These are phyloP conservation scores for Nitzschia sp. DNA, from an alignment of 108 stramenopile species.

Conservation along the genomic window DNA sequence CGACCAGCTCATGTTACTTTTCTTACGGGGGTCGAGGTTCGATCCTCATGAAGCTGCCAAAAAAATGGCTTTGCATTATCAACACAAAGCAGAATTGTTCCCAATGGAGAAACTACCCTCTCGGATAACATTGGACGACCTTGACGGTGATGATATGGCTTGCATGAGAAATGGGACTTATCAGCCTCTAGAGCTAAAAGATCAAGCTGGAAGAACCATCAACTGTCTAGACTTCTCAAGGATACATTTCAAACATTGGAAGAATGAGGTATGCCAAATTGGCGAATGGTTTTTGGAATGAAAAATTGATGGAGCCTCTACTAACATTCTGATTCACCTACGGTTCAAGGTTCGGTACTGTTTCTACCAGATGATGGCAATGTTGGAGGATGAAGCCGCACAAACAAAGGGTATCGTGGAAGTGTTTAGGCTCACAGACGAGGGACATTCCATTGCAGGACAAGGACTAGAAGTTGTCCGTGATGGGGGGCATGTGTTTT, in stretches of 20 bases:
- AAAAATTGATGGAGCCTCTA: neutral
- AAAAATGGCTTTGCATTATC: neutral
- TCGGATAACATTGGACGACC: conserved; percentile 5
- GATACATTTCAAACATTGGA: neutral
- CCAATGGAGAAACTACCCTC: neutral
- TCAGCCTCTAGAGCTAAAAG: neutral
- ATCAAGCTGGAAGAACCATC: conserved; percentile 2
- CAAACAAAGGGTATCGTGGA: conserved; percentile 9
- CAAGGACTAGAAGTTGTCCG: neutral
- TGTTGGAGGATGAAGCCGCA: conserved; percentile 7
- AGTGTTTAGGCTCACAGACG: neutral
- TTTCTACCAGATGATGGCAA: conserved; percentile 5
- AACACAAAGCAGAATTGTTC: conserved; percentile 3
- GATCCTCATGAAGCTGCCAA: neutral
- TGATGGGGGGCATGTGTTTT: neutral
- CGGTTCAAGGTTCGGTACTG: neutral
- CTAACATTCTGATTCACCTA: neutral
- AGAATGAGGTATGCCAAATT: neutral
- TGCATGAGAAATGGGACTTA: neutral
- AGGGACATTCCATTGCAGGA: neutral
- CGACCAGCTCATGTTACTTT: neutral
- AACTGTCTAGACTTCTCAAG: neutral
- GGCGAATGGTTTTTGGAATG: neutral
- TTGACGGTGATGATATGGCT: neutral
- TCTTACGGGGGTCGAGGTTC: conserved; percentile 4